Evolutionary conservation across 345 rosid species (phyloP).

Genomic region (Euclidium syriacum): DNA sequence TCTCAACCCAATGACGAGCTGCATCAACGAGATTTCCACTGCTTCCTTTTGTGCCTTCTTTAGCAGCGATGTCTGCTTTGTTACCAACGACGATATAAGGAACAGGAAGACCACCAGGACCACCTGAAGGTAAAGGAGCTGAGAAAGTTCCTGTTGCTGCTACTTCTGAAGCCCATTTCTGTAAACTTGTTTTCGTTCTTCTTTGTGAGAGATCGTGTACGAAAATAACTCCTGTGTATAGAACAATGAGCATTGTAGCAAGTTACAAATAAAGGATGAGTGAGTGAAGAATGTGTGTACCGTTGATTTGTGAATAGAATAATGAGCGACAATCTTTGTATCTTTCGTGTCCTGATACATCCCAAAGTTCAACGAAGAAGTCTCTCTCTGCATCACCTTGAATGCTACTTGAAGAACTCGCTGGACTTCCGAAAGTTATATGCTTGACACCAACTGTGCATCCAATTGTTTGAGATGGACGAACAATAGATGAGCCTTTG

Average conservation of each 20-base stretch:
- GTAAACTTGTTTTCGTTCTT: slow-evolving; percentile 91
- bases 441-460: slow-evolving; percentile 97
- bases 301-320: slow-evolving; percentile 92
- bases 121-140: slow-evolving; percentile 92
- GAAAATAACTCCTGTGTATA: slow-evolving; percentile 83
- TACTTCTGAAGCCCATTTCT: slow-evolving; percentile 94
- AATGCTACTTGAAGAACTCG: slow-evolving; percentile 89
- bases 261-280: neutral
- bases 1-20: slow-evolving; percentile 99
- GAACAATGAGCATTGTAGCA: neutral
- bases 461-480: slow-evolving; percentile 93
- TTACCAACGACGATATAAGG: slow-evolving; percentile 92
- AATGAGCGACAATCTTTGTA: slow-evolving; percentile 95
- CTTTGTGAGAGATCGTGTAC: slow-evolving; percentile 97
- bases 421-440: slow-evolving; percentile 60
- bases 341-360: slow-evolving; percentile 94
- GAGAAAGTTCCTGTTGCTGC: slow-evolving; percentile 85
- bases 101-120: slow-evolving; percentile 96
- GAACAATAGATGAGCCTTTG: slow-evolving; percentile 63
- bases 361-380: slow-evolving; percentile 98
- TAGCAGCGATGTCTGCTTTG: slow-evolving; percentile 90
- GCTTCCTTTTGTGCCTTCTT: slow-evolving; percentile 92
- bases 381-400: slow-evolving; percentile 93
- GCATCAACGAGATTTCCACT: slow-evolving; percentile 97
- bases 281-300: slow-evolving; percentile 33